Evolutionary conservation across 1,139 yeast species (phyloP).

Genomic region (Magnusiomyces magnusii): DNA sequence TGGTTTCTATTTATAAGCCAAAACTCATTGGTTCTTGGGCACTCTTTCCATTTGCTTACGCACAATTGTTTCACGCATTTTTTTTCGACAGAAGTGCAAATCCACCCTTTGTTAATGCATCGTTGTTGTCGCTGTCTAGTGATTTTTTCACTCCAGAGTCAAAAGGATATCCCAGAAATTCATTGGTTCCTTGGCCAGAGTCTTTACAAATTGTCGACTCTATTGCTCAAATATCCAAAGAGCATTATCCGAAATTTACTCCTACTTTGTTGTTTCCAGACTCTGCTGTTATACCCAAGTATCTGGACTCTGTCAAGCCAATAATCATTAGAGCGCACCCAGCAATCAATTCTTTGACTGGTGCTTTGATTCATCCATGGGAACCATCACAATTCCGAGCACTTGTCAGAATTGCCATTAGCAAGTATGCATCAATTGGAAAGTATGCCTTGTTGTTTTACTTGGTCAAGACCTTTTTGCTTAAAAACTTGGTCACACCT

Average conservation of each 20-base stretch:
- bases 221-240: conserved; percentile 29
- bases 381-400: conserved; percentile 29
- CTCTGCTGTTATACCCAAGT: conserved; percentile 23
- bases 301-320: conserved; percentile 27
- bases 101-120: conserved; percentile 29
- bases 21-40: conserved; percentile 36
- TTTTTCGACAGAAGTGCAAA: conserved; percentile 33
- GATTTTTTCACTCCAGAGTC: conserved; percentile 32
- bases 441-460: conserved; percentile 31
- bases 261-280: conserved; percentile 33
- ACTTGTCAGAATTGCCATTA: conserved; percentile 25
- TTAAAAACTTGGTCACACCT: not conserved
- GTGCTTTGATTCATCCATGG: conserved; percentile 35
- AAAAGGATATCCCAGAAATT: conserved; percentile 23
- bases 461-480: conserved; percentile 21
- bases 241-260: conserved; percentile 33
- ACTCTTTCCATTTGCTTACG: conserved; percentile 36
- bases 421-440: conserved; percentile 26
- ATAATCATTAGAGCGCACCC: conserved; percentile 35
- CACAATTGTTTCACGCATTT: conserved; percentile 36
- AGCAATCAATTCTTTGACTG: conserved; percentile 31
- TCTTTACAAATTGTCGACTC: conserved; percentile 29
- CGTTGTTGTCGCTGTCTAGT: conserved; percentile 28
- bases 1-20: conserved; percentile 30
- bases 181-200: conserved; percentile 30